These are phyloP conservation scores for Aquilaria malaccensis DNA, from an alignment of 345 rosid species.

Conservation along the genomic window DNA sequence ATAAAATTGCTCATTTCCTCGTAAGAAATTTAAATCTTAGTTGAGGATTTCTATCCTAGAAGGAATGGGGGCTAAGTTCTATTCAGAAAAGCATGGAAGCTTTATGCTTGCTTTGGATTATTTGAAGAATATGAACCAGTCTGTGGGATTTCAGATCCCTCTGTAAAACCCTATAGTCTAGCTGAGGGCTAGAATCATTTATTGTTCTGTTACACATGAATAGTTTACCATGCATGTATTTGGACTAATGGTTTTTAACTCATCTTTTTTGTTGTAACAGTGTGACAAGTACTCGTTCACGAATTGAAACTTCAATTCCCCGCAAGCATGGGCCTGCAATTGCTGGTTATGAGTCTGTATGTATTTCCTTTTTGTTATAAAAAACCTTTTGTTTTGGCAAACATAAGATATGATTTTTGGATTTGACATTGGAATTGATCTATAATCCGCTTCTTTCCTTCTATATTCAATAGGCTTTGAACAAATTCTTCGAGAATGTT, in stretches of 20 bases:
- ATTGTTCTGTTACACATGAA: not conserved
- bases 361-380: not conserved
- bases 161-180: too few relatives aligned
- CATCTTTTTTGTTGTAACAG: slow-evolving; percentile 25
- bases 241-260: not conserved
- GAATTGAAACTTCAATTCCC: slow-evolving; percentile 90
- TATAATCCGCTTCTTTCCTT: slow-evolving; percentile 15
- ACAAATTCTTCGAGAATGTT: slow-evolving; percentile 82
- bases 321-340: slow-evolving; percentile 98
- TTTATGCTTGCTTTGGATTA: too few relatives aligned
- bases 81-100: too few relatives aligned
- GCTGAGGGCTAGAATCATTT: not conserved
- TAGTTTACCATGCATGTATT: not conserved
- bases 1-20: too few relatives aligned
- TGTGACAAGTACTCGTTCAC: slow-evolving; percentile 73
- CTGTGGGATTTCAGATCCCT: too few relatives aligned
- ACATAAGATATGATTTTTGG: slow-evolving; percentile 4
- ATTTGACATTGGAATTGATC: not conserved
- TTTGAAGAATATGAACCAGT: too few relatives aligned
- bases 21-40: too few relatives aligned
- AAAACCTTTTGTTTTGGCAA: not conserved
- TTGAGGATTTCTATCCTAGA: too few relatives aligned
- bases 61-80: too few relatives aligned
- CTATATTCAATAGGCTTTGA: slow-evolving; percentile 55
- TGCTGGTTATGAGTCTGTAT: slow-evolving; percentile 89